phyloP scores from a whole-genome alignment of 768 basidiomycete species.

The Leccinum obscurum region DNA sequence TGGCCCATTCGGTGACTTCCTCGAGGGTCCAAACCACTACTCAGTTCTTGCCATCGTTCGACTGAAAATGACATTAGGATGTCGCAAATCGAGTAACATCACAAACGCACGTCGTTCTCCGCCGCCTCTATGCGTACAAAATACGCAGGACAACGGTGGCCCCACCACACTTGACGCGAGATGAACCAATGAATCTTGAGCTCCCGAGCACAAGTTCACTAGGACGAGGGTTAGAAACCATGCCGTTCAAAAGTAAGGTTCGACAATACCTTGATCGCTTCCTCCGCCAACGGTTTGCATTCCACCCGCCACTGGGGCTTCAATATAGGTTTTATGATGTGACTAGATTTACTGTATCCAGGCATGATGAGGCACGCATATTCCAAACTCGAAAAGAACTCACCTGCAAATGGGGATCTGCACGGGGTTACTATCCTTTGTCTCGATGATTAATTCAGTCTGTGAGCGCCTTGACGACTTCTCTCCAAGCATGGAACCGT shows the following conservation, averaged over 20 bases:
- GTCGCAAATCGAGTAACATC: background rate
- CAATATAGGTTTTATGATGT: slow-evolving; percentile 90
- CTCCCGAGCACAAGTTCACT: slow-evolving; percentile 67
- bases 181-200: too few species aligned
- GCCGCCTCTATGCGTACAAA: slow-evolving; percentile 82
- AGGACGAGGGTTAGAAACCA: background rate
- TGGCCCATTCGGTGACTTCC: slow-evolving; percentile 75
- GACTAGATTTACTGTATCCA: slow-evolving; percentile 83
- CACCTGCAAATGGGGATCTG: too few species aligned
- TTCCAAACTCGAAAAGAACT: slow-evolving; percentile 1
- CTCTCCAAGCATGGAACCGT: too few species aligned
- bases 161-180: slow-evolving; percentile 55
- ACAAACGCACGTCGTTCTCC: slow-evolving; percentile 57
- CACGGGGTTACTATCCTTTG: too few species aligned
- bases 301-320: slow-evolving; percentile 99
- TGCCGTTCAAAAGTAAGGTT: too few species aligned
- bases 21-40: slow-evolving; percentile 75
- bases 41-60: slow-evolving; percentile 78
- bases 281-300: slow-evolving; percentile 87
- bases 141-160: slow-evolving; percentile 94
- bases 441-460: too few species aligned
- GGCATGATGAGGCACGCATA: slow-evolving; percentile 4
- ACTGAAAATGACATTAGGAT: slow-evolving; percentile 35
- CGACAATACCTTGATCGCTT: slow-evolving; percentile 71
- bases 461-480: too few species aligned